A percentile compares a stretch with the other conserved stretches of the same genome.
Evolutionary conservation across 352 stramenopile genomes (phyloP).

Genomic region (Phytopythium mirpurense): DNA sequence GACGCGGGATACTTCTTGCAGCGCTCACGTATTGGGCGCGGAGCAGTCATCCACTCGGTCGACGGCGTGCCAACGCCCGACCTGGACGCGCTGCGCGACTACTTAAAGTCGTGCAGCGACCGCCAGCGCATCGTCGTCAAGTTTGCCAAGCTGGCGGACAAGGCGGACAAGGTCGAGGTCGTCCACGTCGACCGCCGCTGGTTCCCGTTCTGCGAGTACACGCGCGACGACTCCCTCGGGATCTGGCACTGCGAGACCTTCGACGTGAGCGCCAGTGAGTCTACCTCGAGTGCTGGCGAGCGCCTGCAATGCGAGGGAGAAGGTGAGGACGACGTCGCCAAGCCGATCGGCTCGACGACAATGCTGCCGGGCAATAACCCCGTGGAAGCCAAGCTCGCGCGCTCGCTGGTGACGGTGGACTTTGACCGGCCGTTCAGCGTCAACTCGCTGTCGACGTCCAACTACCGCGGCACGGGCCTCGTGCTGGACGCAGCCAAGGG

Average conservation of each 20-base stretch:
- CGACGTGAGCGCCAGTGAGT: slow-evolving; percentile 13
- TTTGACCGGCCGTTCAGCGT: slow-evolving; percentile 84
- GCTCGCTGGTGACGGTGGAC: slow-evolving; percentile 81
- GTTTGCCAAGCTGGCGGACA: slow-evolving; percentile 71
- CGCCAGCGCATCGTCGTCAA: slow-evolving; percentile 83
- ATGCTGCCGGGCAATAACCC: slow-evolving; percentile 79
- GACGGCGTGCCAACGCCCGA: slow-evolving; percentile 82
- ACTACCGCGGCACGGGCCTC: slow-evolving; percentile 83
- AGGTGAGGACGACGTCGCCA: slow-evolving; percentile 10
- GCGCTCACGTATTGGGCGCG: slow-evolving; percentile 75
- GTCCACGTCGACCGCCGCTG: slow-evolving; percentile 89
- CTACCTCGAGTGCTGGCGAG: neutral
- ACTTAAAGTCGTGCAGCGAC: slow-evolving; percentile 68
- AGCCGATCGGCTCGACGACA: slow-evolving; percentile 66
- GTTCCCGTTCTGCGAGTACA: slow-evolving; percentile 87
- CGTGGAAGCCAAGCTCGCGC: slow-evolving; percentile 74
- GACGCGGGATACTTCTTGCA: slow-evolving; percentile 89
- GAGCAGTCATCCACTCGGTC: slow-evolving; percentile 84
- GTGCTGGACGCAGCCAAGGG: slow-evolving; percentile 86
- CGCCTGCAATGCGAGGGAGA: neutral
- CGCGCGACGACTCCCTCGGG: slow-evolving; percentile 66
- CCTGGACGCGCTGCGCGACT: slow-evolving; percentile 80
- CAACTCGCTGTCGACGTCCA: slow-evolving; percentile 81
- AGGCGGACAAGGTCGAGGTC: slow-evolving; percentile 77
- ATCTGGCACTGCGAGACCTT: slow-evolving; percentile 79